Base-by-base conservation (phyloP, 1,284 basidiomycete species). In the Butyriboletus appendiculatus region DNA sequence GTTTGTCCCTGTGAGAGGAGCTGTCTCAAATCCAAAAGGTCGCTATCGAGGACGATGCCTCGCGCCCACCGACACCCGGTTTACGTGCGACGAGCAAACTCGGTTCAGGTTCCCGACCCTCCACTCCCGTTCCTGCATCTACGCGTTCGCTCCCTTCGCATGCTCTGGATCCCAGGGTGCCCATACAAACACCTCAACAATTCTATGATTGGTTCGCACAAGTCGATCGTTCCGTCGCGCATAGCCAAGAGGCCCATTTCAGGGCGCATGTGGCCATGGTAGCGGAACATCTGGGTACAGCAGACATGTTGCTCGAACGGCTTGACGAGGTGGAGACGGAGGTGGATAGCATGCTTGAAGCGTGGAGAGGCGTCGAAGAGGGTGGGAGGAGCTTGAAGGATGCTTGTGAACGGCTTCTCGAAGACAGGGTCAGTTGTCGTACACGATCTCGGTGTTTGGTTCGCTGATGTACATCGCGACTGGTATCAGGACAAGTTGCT, bases 171-270 rank as follows among this genome's bases (percentile, higher is more conserved):
- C 86, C 88, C 7, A 81, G 79, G 53, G 79, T 84, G 26, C 86
- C 91, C 5, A 85, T 98, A 42, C 81, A 87, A 57, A 95, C 92
- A 0, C 87, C 93, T 0, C 92, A 97, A 64, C 92, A 96, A 62
- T 96, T 97, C 72, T 93, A 95, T 66, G 95, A 97, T 73, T 96
- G 94, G 88, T 95, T 94, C 69, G 81, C 90, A 0, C 78, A 89
- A 38, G 85, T 97, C 47, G 93, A 96, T 59, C 80, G 90, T 18
- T 89, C 88, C 1, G 91, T 96, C 32, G 88, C 94, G 14, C 91
- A 94, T 64, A 91, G 90, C 57, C 94, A 96, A 65, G 95, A 97
- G 65, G 84, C 90, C 4, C 87, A 94, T 65, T 96, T 96, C 68
- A 81, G 92, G 37, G 84, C 87, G 1, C 91, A 96, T 69, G 80